phyloP scores from a whole-genome alignment of 495 filamentous ascomycete genomes.

The Hypoxylon rickii region DNA sequence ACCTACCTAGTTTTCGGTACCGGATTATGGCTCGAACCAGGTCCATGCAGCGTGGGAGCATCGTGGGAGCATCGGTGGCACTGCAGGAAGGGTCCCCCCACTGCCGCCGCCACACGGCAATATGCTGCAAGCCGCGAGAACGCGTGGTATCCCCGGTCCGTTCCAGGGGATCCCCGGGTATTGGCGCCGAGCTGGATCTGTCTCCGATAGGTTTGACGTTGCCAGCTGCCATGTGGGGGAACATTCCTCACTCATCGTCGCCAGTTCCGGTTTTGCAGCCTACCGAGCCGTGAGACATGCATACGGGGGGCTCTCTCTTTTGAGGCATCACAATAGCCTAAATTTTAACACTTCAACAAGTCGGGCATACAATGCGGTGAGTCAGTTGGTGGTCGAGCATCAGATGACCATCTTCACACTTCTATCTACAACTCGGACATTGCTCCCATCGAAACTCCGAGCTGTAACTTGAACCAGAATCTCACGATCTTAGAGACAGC shows the following conservation, averaged over 20 bases:
- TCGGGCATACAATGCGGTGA: not conserved
- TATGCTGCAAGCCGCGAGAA: slow-evolving; percentile 3
- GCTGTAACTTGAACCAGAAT: slow-evolving; percentile 2
- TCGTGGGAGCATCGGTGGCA: too few relatives aligned
- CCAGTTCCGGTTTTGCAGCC: slow-evolving; percentile 22
- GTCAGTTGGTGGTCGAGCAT: slow-evolving; percentile 12
- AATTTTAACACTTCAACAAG: too few relatives aligned
- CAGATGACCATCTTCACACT: not conserved
- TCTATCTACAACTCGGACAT: slow-evolving; percentile 7
- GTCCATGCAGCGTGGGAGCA: not conserved
- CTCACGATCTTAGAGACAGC: slow-evolving; percentile 3
- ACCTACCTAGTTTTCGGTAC: not conserved
- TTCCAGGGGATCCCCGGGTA: slow-evolving; percentile 15
- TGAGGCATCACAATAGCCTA: too few relatives aligned
- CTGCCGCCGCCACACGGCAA: slow-evolving; percentile 20
- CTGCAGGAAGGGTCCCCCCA: slow-evolving; percentile 20
- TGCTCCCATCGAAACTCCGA: slow-evolving; percentile 5
- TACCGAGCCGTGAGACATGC: slow-evolving; percentile 13
- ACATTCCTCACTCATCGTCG: not conserved
- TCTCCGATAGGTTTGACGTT: slow-evolving; percentile 24
- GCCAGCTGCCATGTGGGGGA: slow-evolving; percentile 16
- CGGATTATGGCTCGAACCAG: slow-evolving; percentile 4
- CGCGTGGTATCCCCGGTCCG: slow-evolving; percentile 6
- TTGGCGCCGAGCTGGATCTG: slow-evolving; percentile 5
- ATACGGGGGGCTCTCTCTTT: not conserved